phyloP scores from a whole-genome alignment of 176 grass and related monocot species.

The Typha latifolia region DNA sequence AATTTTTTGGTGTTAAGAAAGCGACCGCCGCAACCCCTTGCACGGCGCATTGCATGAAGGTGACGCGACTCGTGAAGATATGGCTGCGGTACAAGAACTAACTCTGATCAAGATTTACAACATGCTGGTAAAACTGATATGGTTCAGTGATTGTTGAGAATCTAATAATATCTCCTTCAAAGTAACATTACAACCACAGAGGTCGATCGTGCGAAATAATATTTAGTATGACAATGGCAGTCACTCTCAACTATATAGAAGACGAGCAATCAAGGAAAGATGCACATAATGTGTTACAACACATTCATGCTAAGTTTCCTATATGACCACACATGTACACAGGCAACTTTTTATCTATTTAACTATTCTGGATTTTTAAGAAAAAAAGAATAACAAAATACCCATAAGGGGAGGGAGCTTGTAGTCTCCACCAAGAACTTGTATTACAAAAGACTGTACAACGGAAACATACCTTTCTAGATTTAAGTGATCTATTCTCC shows the following conservation, averaged over 20 bases:
- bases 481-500: conserved; percentile 24
- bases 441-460: neutral
- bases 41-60: conserved; percentile 52
- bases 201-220: no score
- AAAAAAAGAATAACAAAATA: neutral
- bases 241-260: no score
- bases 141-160: neutral
- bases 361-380: neutral
- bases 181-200: no score
- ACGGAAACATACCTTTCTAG: conserved; percentile 27
- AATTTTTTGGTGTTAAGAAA: conserved; percentile 47
- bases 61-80: conserved; percentile 71
- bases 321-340: no score
- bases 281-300: no score
- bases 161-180: no score
- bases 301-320: no score
- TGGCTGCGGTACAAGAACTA: conserved; percentile 24
- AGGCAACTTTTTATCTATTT: neutral
- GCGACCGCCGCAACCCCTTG: conserved; percentile 50
- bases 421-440: neutral
- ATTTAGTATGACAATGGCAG: no score
- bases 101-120: neutral
- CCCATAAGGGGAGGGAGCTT: neutral
- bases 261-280: no score
- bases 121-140: neutral